Evolutionary conservation across 305 asterid genomes (phyloP), one percentile per base, ranked within the genome.

Genomic region (Fraxinus velutina): DNA sequence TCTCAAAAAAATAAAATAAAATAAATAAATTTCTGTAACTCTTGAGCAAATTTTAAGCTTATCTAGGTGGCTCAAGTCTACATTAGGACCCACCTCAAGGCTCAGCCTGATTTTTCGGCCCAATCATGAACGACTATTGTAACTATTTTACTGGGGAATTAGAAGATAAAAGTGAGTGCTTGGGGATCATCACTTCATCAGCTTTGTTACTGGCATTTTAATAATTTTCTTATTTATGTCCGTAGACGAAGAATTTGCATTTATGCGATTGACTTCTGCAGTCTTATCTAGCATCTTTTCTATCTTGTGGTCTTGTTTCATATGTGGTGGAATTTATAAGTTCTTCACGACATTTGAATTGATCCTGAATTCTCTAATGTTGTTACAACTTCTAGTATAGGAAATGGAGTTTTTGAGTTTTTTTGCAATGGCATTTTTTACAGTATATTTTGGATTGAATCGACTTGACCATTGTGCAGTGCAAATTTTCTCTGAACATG

Each of bases 251-350:
- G n/a, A 36, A 74, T 7, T 8, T 62, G 15, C 36, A 44, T 80
- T 19, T n/a, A 77, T 80, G 24, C 47, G 78, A 66, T 73, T 7
- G 3, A 24, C 47, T 33, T 73, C 37, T 47, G 32, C 72, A 27
- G 72, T 66, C 66, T 17, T 78, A 50, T 17, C 22, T 68, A 79
- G 72, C 44, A 6, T 75, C 78, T 79, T 75, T 21, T 79, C 60
- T 44, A 75, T 72, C n/a, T 24, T 73, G 19, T 5, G 9, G 29
- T 33, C 68, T 70, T 39, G 12, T 19, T 73, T 64, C 19, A 44
- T 78, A 34, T 19, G 71, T 70, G 13, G 12, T 13, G 13, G 36
- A 52, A 33, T 0, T 55, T 50, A 62, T 9, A 1, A 42, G 29
- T 24, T 66, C 70, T 29, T 66, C 36, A 32, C 64, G 82, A 29